Conservation (phyloP, 1,139 yeast species). For the Pneumocystis carinii region DNA sequence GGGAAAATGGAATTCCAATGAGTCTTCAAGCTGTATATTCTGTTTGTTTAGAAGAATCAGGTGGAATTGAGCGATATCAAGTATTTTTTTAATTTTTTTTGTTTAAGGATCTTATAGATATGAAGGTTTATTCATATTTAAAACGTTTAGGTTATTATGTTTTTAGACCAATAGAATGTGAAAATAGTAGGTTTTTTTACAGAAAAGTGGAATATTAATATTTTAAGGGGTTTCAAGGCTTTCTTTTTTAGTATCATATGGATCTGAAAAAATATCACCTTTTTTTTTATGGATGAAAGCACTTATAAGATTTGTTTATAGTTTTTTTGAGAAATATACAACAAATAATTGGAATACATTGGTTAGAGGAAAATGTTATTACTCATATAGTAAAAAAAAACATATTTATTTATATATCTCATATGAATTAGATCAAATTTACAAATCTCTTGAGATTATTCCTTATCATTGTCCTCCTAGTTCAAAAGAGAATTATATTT, state of each 20-base stretch:
- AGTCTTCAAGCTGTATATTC: slow-evolving; percentile 56
- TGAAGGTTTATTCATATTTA: slow-evolving; percentile 51
- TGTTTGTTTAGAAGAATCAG: slow-evolving; percentile 30
- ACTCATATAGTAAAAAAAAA: slow-evolving; percentile 11
- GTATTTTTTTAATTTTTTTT: slow-evolving; percentile 16
- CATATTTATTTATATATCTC: background rate
- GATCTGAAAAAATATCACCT: background rate
- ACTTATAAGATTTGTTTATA: slow-evolving; percentile 1
- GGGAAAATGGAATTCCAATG: slow-evolving; percentile 31
- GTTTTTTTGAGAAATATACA: slow-evolving; percentile 5
- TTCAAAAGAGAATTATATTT: slow-evolving; percentile 1
- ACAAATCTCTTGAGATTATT: slow-evolving; percentile 10
- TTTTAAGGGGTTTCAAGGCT: background rate
- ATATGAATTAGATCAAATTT: slow-evolving; percentile 5
- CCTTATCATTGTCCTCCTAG: slow-evolving; percentile 7
- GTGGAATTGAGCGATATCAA: slow-evolving; percentile 38
- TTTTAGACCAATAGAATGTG: slow-evolving; percentile 22
- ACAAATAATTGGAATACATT: slow-evolving; percentile 12
- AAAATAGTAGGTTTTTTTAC: background rate
- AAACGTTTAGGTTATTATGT: slow-evolving; percentile 72
- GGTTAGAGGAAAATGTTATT: slow-evolving; percentile 10
- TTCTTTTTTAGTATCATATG: background rate
- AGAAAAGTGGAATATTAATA: background rate
- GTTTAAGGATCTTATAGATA: background rate
- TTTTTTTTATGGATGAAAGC: background rate